Evolutionary conservation across 2,329 filamentous ascomycete species (phyloP), one percentile per base, ranked within the genome.

Genomic region (Dothiorella sarmentorum): DNA sequence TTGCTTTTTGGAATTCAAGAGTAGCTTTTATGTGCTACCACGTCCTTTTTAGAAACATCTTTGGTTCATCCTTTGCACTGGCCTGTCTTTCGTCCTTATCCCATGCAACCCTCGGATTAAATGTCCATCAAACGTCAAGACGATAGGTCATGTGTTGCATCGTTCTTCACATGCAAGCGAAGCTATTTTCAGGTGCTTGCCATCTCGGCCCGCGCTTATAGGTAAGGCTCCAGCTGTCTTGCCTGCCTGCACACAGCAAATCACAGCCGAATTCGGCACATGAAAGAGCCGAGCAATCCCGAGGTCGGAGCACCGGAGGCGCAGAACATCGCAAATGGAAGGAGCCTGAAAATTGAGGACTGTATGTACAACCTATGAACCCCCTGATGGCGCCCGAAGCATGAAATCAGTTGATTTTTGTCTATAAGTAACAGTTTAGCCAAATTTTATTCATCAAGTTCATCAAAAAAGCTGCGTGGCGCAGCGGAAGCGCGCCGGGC

Each of bases 401-500:
- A n/a, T n/a, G n/a, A n/a, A n/a, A n/a, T n/a, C n/a, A n/a, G n/a
- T 4, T 15, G 15, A 2, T 47, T 22, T 37, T 1, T 4, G 6
- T 38, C 33, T 29, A 52, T 24, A 17, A 17, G 4, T 11, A n/a
- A 10, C 2, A 10, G 10, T 10, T 3, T 5, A 11, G 15, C 7
- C 1, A 17, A 11, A 11, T 24, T n/a, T 7, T 7, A 4, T n/a
- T 37, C 33, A 22, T 53, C 35, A 53, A 53, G 49, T 29, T n/a
- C 11, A 27, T 55, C 40, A 35, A 44, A 13, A 56, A 56, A 56
- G 52, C 52, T 56, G 52, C 52, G 52, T 56, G 52, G 52, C 52
- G 52, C 52, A 56, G 52, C 52, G 52, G 52, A 56, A 56, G 52
- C 52, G 52, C 66, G 66, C 66, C 66, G 66, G 66, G 66, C 66